Evolutionary conservation across 129 eudicot species (phyloP).

Genomic region (Chrysanthemum lavandulifolium): DNA sequence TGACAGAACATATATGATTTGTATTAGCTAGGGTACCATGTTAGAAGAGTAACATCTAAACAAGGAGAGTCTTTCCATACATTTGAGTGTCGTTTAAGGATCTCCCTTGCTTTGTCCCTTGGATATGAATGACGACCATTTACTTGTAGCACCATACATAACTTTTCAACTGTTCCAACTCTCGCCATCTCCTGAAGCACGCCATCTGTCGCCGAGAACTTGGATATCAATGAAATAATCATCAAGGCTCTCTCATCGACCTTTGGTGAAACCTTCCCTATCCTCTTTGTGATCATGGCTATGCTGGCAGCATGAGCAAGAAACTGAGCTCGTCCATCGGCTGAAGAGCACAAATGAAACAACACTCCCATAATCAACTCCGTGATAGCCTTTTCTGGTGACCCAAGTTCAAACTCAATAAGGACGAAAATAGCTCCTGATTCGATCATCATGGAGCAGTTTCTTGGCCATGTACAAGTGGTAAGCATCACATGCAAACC

Average conservation of each 20-base stretch:
- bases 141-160: constrained; percentile 53
- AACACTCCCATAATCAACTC: constrained; percentile 51
- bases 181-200: constrained; percentile 58
- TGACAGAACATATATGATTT: constrained; percentile 12
- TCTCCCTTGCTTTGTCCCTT: constrained; percentile 55
- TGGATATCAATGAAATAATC: constrained; percentile 45
- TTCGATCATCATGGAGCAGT: constrained; percentile 55
- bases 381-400: constrained; percentile 41
- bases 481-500: constrained; percentile 43
- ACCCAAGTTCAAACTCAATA: constrained; percentile 48
- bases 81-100: constrained; percentile 50
- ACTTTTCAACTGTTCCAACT: constrained; percentile 47
- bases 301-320: constrained; percentile 59
- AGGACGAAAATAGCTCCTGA: constrained; percentile 49
- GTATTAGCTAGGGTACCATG: constrained; percentile 30
- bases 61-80: constrained; percentile 66
- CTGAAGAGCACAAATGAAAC: constrained; percentile 53
- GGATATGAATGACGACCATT: constrained; percentile 31
- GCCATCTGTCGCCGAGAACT: constrained; percentile 41
- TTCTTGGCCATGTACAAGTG: constrained; percentile 46
- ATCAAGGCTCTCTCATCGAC: constrained; percentile 50
- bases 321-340: constrained; percentile 62
- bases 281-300: constrained; percentile 51
- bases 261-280: constrained; percentile 46
- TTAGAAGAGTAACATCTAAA: constrained; percentile 31